Conservation (phyloP, 1,284 basidiomycete species). For the Puccinia coronata region DNA sequence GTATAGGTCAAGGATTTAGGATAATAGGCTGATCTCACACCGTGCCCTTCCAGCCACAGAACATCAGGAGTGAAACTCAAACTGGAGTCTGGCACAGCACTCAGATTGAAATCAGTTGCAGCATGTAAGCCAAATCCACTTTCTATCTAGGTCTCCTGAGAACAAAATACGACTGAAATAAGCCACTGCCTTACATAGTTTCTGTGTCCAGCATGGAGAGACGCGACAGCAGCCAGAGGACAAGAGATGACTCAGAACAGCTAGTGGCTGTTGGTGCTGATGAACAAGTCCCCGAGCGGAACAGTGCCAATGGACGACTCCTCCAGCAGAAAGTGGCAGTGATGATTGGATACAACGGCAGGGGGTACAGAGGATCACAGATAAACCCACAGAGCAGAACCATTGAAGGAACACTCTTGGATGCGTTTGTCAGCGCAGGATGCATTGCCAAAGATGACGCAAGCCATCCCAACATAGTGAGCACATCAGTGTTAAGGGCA, state of each 20-base stretch:
- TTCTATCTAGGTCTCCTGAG: too few relatives aligned
- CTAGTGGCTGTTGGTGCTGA: too few relatives aligned
- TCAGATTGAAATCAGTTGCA: not conserved
- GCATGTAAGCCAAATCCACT: slow-evolving; percentile 8
- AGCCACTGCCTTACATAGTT: too few relatives aligned
- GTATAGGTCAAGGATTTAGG: too few relatives aligned
- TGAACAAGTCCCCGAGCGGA: too few relatives aligned
- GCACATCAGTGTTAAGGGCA: not conserved
- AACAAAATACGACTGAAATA: too few relatives aligned
- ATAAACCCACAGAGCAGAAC: slow-evolving; percentile 72
- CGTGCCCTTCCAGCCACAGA: too few relatives aligned
- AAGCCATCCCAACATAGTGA: slow-evolving; percentile 79
- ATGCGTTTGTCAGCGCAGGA: slow-evolving; percentile 81
- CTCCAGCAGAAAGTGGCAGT: slow-evolving; percentile 65
- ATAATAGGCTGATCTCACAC: too few relatives aligned
- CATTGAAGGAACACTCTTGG: slow-evolving; percentile 88
- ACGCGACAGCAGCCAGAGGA: too few relatives aligned
- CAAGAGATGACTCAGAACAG: not conserved
- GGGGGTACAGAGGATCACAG: slow-evolving; percentile 87
- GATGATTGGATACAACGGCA: slow-evolving; percentile 64
- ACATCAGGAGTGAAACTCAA: too few relatives aligned
- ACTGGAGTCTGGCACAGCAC: not conserved
- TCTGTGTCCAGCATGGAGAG: too few relatives aligned
- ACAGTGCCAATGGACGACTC: slow-evolving; percentile 55
- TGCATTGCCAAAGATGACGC: slow-evolving; percentile 91